phyloP scores from a whole-genome alignment of 192 early-diverging fungal species.

The Coemansia sp. region DNA sequence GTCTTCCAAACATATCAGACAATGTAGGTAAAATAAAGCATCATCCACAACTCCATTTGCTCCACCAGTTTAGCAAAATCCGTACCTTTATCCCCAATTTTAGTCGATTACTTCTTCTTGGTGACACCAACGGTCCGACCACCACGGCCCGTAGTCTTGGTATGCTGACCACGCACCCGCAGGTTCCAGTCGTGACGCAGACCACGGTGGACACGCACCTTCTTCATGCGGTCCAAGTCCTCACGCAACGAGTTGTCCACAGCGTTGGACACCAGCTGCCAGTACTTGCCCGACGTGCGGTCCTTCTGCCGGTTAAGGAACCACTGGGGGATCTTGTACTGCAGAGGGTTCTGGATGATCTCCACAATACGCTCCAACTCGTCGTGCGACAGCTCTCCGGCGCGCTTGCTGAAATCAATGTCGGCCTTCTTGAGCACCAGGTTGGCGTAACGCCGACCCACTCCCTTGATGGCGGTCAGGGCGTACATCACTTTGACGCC shows the following conservation, averaged over 20 bases:
- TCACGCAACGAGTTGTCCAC: slow-evolving; percentile 97
- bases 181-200: slow-evolving; percentile 98
- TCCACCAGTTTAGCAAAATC: neutral
- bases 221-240: slow-evolving; percentile 98
- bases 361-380: slow-evolving; percentile 97
- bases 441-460: slow-evolving; percentile 98
- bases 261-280: slow-evolving; percentile 91
- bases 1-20: neutral
- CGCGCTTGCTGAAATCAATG: slow-evolving; percentile 95
- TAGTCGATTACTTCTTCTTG: slow-evolving; percentile 85
- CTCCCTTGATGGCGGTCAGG: slow-evolving; percentile 96
- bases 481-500: slow-evolving; percentile 94
- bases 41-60: neutral
- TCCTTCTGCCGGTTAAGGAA: slow-evolving; percentile 99
- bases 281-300: slow-evolving; percentile 91
- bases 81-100: slow-evolving; percentile 31
- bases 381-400: slow-evolving; percentile 96
- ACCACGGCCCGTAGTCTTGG: slow-evolving; percentile 98
- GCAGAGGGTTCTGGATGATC: slow-evolving; percentile 98
- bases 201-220: slow-evolving; percentile 99
- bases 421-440: slow-evolving; percentile 99
- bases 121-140: slow-evolving; percentile 96
- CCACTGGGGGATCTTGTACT: slow-evolving; percentile 99
- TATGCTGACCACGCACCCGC: slow-evolving; percentile 99
- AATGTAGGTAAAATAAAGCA: too few species aligned